These are phyloP conservation scores for Metarhizium robertsii DNA, from an alignment of 2,329 filamentous ascomycete genomes.

Conservation along the genomic window DNA sequence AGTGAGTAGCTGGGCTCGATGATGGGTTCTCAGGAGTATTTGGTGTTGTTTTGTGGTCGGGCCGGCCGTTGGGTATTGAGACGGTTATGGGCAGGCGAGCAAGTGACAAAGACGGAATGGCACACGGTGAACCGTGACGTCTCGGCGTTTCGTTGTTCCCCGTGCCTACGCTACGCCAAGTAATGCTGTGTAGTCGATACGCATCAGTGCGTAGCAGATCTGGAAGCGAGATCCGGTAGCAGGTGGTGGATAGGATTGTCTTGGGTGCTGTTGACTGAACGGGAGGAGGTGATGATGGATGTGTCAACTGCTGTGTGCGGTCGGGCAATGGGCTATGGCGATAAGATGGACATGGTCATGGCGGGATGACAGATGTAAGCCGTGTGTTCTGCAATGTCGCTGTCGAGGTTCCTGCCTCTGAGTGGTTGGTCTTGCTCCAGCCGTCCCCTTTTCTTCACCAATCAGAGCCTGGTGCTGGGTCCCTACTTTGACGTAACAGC, in stretches of 20 bases:
- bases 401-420: too few species aligned
- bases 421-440: too few species aligned
- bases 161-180: neutral
- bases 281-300: neutral
- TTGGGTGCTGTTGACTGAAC: neutral
- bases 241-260: neutral
- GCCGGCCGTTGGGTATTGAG: conserved; percentile 1
- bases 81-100: neutral
- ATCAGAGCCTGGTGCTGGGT: too few species aligned
- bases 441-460: too few species aligned
- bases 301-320: neutral
- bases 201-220: neutral
- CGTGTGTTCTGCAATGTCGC: neutral
- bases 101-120: neutral
- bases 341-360: neutral
- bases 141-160: neutral
- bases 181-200: neutral
- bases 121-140: neutral
- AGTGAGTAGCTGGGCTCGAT: neutral
- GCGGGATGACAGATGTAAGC: conserved; percentile 4
- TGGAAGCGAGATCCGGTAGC: neutral
- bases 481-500: too few species aligned
- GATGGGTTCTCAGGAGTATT: neutral
- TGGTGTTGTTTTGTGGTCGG: conserved; percentile 1
- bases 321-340: neutral